Percentiles rank a stretch among this genome's conserved stretches.
Evolutionary conservation across 2,329 filamentous ascomycete genomes (phyloP).

Genomic region (Fusarium camptoceras): DNA sequence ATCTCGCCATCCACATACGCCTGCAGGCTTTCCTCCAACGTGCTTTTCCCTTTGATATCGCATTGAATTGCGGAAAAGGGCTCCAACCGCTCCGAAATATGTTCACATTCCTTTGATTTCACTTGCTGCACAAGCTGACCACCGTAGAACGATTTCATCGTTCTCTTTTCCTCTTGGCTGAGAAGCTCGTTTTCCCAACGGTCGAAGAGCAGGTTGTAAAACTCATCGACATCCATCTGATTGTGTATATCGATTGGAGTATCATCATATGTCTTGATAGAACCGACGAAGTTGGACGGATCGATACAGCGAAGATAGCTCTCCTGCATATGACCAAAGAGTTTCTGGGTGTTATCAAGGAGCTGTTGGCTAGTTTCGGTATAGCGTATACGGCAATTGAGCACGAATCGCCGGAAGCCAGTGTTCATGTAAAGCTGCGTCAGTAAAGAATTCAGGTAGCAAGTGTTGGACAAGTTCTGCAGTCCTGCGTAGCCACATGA

Average conservation of each 20-base stretch:
- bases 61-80: slow-evolving; percentile 95
- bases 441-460: slow-evolving; percentile 94
- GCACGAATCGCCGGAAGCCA: slow-evolving; percentile 85
- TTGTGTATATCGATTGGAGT: slow-evolving; percentile 84
- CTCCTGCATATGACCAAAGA: slow-evolving; percentile 90
- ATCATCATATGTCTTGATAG: slow-evolving; percentile 86
- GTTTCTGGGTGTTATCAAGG: slow-evolving; percentile 79
- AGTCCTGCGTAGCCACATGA: slow-evolving; percentile 87
- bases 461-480: slow-evolving; percentile 94
- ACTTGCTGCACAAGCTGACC: slow-evolving; percentile 94
- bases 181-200: slow-evolving; percentile 87
- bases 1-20: slow-evolving; percentile 97
- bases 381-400: slow-evolving; percentile 70
- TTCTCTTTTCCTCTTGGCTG: slow-evolving; percentile 73
- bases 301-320: slow-evolving; percentile 80
- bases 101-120: slow-evolving; percentile 92
- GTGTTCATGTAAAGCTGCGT: slow-evolving; percentile 97
- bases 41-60: slow-evolving; percentile 92
- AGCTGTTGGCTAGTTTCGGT: slow-evolving; percentile 70
- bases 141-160: slow-evolving; percentile 86
- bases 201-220: slow-evolving; percentile 94
- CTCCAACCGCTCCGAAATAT: slow-evolving; percentile 91
- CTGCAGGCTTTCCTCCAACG: slow-evolving; percentile 85
- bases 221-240: slow-evolving; percentile 99
- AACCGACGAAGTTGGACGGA: slow-evolving; percentile 76